phyloP scores from a whole-genome alignment of 2,329 filamentous ascomycete genomes.

The Hyphodiscus sp. region DNA sequence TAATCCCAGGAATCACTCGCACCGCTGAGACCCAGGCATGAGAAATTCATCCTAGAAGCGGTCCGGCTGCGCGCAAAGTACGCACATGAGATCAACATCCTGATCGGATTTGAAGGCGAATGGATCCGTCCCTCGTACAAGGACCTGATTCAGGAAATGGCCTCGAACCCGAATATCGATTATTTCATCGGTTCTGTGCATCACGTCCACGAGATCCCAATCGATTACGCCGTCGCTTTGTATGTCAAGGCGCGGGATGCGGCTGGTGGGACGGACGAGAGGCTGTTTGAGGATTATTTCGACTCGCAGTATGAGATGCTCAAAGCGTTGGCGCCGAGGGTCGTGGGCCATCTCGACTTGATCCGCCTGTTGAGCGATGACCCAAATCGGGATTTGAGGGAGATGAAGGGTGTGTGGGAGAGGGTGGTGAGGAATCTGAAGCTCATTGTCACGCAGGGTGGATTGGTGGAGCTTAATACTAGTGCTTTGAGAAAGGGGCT shows the following conservation, averaged over 20 bases:
- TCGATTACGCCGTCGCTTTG: slow-evolving; percentile 70
- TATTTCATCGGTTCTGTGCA: slow-evolving; percentile 93
- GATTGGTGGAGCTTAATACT: slow-evolving; percentile 84
- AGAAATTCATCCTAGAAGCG: slow-evolving; percentile 71
- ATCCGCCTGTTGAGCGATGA: slow-evolving; percentile 72
- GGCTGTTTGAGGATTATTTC: slow-evolving; percentile 79
- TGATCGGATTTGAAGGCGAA: slow-evolving; percentile 89
- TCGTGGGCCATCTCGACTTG: slow-evolving; percentile 93
- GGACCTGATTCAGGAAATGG: slow-evolving; percentile 50
- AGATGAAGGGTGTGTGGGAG: slow-evolving; percentile 62
- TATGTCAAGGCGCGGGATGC: slow-evolving; percentile 44
- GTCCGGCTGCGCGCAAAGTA: slow-evolving; percentile 65
- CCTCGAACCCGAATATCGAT: slow-evolving; percentile 61
- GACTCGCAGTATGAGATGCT: slow-evolving; percentile 84
- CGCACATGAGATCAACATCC: slow-evolving; percentile 62
- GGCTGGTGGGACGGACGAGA: slow-evolving; percentile 57
- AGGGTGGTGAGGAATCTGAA: slow-evolving; percentile 68
- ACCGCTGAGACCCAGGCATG: slow-evolving; percentile 49
- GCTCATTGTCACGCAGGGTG: slow-evolving; percentile 65
- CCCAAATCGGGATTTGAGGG: slow-evolving; percentile 53
- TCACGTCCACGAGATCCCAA: slow-evolving; percentile 79
- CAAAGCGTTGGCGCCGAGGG: slow-evolving; percentile 57
- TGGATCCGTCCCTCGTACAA: slow-evolving; percentile 71
- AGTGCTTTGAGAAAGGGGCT: slow-evolving; percentile 84
- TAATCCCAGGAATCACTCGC: slow-evolving; percentile 34